Evolutionary conservation across 768 basidiomycete species (phyloP).

Genomic region (Boletellus ananas): DNA sequence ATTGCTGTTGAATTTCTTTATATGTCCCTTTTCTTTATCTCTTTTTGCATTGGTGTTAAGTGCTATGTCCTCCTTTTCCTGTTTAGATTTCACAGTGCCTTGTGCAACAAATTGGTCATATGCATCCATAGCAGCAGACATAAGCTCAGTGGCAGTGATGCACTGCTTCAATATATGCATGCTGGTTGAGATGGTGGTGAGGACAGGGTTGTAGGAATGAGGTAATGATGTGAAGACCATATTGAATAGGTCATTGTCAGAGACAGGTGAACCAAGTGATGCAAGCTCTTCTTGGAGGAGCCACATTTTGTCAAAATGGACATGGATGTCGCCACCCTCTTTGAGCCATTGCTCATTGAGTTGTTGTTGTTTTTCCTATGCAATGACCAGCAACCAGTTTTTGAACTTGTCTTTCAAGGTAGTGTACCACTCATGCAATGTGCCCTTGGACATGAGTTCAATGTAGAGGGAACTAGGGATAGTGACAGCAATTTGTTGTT

Average conservation of each 20-base stretch:
- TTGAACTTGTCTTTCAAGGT: too few species aligned
- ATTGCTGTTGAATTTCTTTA: too few species aligned
- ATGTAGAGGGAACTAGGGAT: background rate
- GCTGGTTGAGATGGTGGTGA: slow-evolving; percentile 16
- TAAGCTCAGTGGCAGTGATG: background rate
- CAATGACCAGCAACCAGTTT: too few species aligned
- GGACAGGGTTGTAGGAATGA: slow-evolving; percentile 30
- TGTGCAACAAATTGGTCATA: background rate
- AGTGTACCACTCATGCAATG: background rate
- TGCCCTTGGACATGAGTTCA: background rate
- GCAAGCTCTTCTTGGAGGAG: background rate
- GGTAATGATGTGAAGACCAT: slow-evolving; percentile 28
- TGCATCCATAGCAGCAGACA: background rate
- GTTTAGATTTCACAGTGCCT: too few species aligned
- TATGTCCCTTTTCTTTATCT: too few species aligned
- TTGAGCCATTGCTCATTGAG: background rate
- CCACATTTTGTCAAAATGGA: background rate
- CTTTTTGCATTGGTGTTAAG: too few species aligned
- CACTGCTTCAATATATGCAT: background rate
- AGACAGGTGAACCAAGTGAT: too few species aligned
- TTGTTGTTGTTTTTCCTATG: too few species aligned
- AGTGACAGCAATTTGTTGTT: background rate
- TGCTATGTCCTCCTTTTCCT: too few species aligned
- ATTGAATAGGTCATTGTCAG: too few species aligned
- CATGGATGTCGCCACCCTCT: background rate